Conservation (phyloP, 768 basidiomycete species). For the Pulveroboletus frians region DNA sequence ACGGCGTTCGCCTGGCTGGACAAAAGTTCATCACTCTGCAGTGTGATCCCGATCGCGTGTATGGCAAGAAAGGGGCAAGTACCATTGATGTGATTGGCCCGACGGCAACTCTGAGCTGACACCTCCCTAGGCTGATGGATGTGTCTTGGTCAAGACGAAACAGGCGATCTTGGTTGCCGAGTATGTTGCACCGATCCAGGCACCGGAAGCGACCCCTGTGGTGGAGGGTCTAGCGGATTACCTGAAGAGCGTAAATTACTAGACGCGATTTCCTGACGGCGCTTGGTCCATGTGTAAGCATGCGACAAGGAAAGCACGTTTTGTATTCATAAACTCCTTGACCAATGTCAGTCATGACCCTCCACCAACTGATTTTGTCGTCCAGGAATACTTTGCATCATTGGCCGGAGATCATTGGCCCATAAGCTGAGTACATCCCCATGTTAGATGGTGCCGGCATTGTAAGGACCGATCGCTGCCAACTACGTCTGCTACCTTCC, state of each 20-base stretch:
- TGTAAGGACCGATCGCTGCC: too few relatives aligned
- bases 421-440: too few relatives aligned
- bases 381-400: neutral
- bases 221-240: conserved; percentile 77
- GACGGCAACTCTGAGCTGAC: neutral
- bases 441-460: neutral
- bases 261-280: conserved; percentile 14
- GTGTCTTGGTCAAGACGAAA: conserved; percentile 68
- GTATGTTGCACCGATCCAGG: conserved; percentile 63
- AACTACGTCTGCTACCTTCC: too few relatives aligned
- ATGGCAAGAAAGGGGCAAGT: conserved; percentile 75
- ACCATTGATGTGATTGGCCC: neutral
- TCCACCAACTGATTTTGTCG: neutral
- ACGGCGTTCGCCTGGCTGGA: conserved; percentile 59
- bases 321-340: conserved; percentile 10
- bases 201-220: conserved; percentile 56
- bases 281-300: conserved; percentile 4
- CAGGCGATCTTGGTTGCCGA: conserved; percentile 81
- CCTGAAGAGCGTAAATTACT: conserved; percentile 56
- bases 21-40: conserved; percentile 71
- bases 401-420: neutral
- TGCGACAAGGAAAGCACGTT: neutral
- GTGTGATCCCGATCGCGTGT: conserved; percentile 48
- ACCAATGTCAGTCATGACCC: neutral
- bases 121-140: conserved; percentile 62